Percentiles rank a stretch among this genome's conserved stretches.
Evolutionary conservation across 2,329 filamentous ascomycete genomes (phyloP).

Genomic region (Grosmannia clavigera): DNA sequence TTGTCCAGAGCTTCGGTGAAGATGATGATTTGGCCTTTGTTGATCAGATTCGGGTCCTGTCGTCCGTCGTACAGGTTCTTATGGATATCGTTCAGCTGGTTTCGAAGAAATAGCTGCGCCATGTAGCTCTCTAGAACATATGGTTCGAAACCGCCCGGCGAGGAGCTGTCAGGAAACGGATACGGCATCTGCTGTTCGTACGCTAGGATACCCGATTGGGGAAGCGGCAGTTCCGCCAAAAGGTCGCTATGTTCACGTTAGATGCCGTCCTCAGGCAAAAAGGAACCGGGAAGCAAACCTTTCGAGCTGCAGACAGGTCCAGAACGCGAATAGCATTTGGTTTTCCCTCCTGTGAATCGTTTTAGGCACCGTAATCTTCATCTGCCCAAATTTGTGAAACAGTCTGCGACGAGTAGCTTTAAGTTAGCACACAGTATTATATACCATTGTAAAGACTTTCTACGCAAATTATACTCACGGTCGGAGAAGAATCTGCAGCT

Average conservation of each 20-base stretch:
- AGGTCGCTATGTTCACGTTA: constrained; percentile 52
- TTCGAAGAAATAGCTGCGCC: constrained; percentile 52
- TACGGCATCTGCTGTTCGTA: constrained; percentile 55
- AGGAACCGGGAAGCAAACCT: constrained; percentile 38
- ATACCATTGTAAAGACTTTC: neutral
- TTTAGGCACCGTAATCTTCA: constrained; percentile 21
- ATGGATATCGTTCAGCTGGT: constrained; percentile 52
- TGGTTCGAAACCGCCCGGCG: constrained; percentile 27
- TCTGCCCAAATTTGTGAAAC: constrained; percentile 32
- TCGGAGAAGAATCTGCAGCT: constrained; percentile 61
- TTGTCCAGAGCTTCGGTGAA: constrained; percentile 18
- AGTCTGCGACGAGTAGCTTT: constrained; percentile 16
- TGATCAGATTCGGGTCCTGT: constrained; percentile 8
- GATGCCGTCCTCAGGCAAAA: neutral
- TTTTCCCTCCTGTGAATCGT: constrained; percentile 41
- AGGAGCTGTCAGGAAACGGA: constrained; percentile 31
- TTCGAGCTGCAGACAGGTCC: constrained; percentile 88
- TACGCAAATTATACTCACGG: constrained; percentile 37
- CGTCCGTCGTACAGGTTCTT: constrained; percentile 35
- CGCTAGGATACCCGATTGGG: constrained; percentile 47
- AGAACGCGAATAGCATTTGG: constrained; percentile 65
- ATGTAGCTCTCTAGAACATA: constrained; percentile 46
- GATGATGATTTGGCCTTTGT: constrained; percentile 34
- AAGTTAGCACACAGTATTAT: neutral
- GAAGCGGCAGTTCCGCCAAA: constrained; percentile 65